These are phyloP conservation scores for Wickerhamomyces strasburgensis DNA, from an alignment of 805 yeast genomes.

Conservation along the genomic window DNA sequence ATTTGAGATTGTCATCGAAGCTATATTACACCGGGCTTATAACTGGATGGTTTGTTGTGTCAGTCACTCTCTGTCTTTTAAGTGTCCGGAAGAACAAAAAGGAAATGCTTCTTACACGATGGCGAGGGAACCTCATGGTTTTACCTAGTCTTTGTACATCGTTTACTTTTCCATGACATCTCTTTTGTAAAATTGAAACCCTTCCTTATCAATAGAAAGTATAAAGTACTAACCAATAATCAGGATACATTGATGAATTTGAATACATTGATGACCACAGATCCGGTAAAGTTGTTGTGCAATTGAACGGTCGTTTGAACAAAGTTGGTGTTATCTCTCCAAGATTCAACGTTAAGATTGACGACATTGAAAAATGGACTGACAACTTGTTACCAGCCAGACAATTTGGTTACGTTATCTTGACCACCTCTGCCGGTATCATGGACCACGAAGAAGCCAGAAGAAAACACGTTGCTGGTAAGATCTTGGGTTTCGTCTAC, in stretches of 20 bases:
- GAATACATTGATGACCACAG: slow-evolving; percentile 99
- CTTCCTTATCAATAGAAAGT: too few relatives aligned
- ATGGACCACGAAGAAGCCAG: slow-evolving; percentile 99
- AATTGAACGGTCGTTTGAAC: slow-evolving; percentile 96
- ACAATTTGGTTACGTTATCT: slow-evolving; percentile 97
- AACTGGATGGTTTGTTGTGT: slow-evolving; percentile 93
- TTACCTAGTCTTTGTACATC: slow-evolving; percentile 14
- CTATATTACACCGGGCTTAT: slow-evolving; percentile 76
- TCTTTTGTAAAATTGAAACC: neutral
- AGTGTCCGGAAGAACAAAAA: slow-evolving; percentile 78
- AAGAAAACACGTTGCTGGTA: slow-evolving; percentile 99
- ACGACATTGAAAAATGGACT: slow-evolving; percentile 97
- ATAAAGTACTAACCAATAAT: too few relatives aligned
- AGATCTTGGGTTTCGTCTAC: slow-evolving; percentile 97
- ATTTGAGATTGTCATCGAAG: too few relatives aligned
- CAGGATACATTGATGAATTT: slow-evolving; percentile 92
- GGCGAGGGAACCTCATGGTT: slow-evolving; percentile 11
- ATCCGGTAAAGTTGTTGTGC: slow-evolving; percentile 95
- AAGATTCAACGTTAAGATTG: slow-evolving; percentile 95
- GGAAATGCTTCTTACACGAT: slow-evolving; percentile 34
- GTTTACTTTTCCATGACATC: slow-evolving; percentile 35
- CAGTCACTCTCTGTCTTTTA: slow-evolving; percentile 97
- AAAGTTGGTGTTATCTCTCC: slow-evolving; percentile 99
- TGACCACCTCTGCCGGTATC: slow-evolving; percentile 98
- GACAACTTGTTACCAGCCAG: slow-evolving; percentile 98